Base-by-base conservation (phyloP, 225 moss, liverwort and hornwort genomes). In the Sphagnum tenellum region DNA sequence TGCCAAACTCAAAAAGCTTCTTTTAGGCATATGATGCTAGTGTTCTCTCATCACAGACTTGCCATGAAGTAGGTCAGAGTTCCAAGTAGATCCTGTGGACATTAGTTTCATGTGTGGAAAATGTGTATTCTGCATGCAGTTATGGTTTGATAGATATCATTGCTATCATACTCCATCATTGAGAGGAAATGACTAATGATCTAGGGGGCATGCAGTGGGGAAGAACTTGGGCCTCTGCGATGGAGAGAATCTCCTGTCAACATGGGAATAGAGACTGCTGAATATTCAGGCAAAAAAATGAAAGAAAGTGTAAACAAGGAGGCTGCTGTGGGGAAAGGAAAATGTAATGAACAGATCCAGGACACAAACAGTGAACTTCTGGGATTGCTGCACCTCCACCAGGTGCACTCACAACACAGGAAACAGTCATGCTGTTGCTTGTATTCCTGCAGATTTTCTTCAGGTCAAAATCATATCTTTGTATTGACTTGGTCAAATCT, bases 221-320 rank as follows among this genome's bases (percentile, higher is more conserved):
- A 83, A 69, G 70, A 81, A 66, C 83, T 85, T n/a, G 89, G 81
- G 56, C 72, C 77, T 45, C 61, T 90, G 69, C 63, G 66, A 54
- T 94, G 94, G 91, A 81, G 84, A 64, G 83, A 76, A 45, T 64
- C 55, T 12, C 44, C 57, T 53, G 57, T 69, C 61, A 47, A 69
- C 63, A 55, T 14, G 60, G 65, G 56, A 56, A 57, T n/a, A 52
- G 75, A 66, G 73, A 64, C 48, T 45, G 73, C 67, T 65, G 73
- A 69, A 67, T 63, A 62, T 50, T 66, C 75, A 47, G 67, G 49
- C 65, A 56, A 59, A 64, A 59, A 61, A 61, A 13, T 44, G 52
- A 73, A 66, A 55, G 61, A 69, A 64, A 68, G 66, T 70, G 55
- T 47, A 49, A 14, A 50, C 72, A 58, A 75, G 66, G 59, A 61